Conservation (phyloP, 2,329 filamentous ascomycete genomes). For the Chaetoscypha palmicola region DNA sequence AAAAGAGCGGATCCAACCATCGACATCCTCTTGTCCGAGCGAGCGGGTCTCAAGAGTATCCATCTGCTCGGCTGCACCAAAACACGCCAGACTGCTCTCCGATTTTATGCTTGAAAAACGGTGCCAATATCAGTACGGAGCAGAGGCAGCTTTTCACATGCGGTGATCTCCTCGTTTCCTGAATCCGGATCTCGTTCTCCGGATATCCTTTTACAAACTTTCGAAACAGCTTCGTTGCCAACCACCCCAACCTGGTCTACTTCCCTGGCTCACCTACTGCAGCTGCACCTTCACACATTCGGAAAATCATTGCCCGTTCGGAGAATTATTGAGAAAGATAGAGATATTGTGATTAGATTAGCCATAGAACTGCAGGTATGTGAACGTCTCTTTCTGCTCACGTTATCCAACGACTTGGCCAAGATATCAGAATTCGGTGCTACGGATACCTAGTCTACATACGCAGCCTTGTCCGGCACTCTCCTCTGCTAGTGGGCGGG, state of each 20-base stretch:
- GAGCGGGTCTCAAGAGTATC: not conserved
- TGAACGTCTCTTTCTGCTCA: constrained; percentile 9
- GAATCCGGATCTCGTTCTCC: constrained; percentile 6
- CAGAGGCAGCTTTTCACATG: constrained; percentile 7
- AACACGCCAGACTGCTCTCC: not conserved
- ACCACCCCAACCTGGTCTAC: not conserved
- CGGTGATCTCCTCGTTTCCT: not conserved
- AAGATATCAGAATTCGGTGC: constrained; percentile 16
- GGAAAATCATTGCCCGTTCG: constrained; percentile 6
- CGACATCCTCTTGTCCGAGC: constrained; percentile 5
- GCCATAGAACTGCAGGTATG: constrained; percentile 9
- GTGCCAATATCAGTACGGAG: not conserved
- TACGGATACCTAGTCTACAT: constrained; percentile 19
- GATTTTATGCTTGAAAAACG: not conserved
- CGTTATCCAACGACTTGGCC: constrained; percentile 2
- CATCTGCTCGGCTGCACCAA: not conserved
- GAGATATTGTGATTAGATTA: constrained; percentile 5
- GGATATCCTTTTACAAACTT: not conserved
- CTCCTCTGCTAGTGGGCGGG: constrained; percentile 19
- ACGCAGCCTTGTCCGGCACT: constrained; percentile 11
- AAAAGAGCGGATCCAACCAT: constrained; percentile 2
- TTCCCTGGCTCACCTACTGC: constrained; percentile 44
- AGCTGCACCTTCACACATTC: constrained; percentile 38
- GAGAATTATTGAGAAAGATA: constrained; percentile 3
- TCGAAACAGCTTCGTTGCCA: not conserved